A percentile compares a stretch with the other conserved stretches of the same genome.
Conservation (phyloP, 176 grass and related monocot genomes). For the Carex littledalei region DNA sequence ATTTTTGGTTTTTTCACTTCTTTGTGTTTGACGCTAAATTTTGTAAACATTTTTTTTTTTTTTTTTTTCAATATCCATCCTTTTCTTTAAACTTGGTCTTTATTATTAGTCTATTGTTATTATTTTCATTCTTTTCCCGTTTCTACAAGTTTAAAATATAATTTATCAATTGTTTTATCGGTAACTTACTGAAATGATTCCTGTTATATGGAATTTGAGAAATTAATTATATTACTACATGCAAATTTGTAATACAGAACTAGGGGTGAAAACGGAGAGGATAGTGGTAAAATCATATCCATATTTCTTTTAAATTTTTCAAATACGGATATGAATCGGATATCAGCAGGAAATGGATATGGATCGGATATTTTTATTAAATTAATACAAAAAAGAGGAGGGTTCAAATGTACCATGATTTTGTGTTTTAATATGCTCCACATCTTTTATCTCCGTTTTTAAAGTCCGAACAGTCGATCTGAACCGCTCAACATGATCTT, state of each 20-base stretch:
- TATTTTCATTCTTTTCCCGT: background rate
- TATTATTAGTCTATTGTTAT: background rate
- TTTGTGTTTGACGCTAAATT: background rate
- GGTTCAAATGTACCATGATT: too few relatives aligned
- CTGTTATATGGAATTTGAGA: background rate
- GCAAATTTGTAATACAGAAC: background rate
- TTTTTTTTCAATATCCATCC: background rate
- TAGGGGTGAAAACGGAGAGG: background rate
- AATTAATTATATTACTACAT: background rate
- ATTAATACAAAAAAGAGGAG: too few relatives aligned
- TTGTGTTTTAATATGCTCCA: too few relatives aligned
- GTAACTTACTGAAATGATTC: background rate
- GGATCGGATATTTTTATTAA: too few relatives aligned
- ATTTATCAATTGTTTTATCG: background rate
- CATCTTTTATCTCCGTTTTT: too few relatives aligned
- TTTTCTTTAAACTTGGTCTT: background rate
- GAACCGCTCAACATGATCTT: too few relatives aligned
- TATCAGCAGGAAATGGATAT: too few relatives aligned
- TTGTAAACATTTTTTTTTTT: background rate
- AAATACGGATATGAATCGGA: too few relatives aligned
- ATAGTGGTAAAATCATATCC: too few relatives aligned
- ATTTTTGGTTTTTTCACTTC: background rate
- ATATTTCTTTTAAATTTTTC: too few relatives aligned
- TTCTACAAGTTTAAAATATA: background rate
- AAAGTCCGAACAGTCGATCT: too few relatives aligned